Base-by-base conservation (phyloP, 192 early-diverging fungal genomes). In the Coemansia furcata region DNA sequence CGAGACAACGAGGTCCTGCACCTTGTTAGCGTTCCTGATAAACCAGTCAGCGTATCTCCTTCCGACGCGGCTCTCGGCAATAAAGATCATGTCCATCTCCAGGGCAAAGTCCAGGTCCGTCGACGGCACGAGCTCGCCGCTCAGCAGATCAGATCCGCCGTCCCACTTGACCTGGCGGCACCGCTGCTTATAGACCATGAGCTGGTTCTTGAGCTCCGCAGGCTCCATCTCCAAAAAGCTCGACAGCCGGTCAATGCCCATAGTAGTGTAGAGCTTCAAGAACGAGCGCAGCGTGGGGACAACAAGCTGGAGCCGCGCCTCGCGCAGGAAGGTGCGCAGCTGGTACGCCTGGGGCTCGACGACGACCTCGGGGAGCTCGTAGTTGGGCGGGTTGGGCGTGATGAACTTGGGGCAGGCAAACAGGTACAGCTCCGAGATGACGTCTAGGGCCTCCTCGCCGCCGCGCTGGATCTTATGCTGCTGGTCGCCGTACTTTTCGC, bases 391-490 rank as follows among this genome's bases (percentile, higher is more conserved):
- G 55, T 87, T 91, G 46, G 95, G 93, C 33, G 90, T 89, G 67
- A 98, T 95, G 77, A 98, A 98, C 80, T 95, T 96, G 66, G 96
- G 96, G 80, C 93, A 94, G 12, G 96, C 90, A 69, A 89, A 94
- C 55, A 85, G 84, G 82, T 91, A 98, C 35, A 98, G 87, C 74
- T 97, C 96, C 63, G 94, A 93, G 67, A 94, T 91, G 38, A 90
- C 87, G 19, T 84, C 71, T 21, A 95, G 46, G 38, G 89, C 89
- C 55, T 96, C 95, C 49, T 95, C 94, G 57, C 90, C 89, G 69
- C 91, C 89, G 60, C 89, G 88, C 84, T 95, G 94, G 84, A 95
- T 87, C 82, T 92, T 93, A 77, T 85, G 86, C 52, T 91, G 84
- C 63, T 97, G 94, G 52, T 98, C 96, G 19, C 89, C 92, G 78